Base-by-base conservation (phyloP, 805 yeast genomes). In the Ascoidea rubescens region DNA sequence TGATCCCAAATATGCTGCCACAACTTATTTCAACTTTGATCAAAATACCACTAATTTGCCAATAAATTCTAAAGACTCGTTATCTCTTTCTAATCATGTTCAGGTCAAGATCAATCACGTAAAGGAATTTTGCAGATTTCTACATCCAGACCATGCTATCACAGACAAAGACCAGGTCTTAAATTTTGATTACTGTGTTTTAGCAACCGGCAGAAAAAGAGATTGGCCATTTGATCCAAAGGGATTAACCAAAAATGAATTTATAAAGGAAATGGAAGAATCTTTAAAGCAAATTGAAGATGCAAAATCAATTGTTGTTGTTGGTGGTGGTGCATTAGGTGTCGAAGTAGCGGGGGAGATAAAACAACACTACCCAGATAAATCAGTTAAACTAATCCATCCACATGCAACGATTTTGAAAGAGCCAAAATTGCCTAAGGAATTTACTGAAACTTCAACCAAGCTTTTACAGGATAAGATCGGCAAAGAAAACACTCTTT, bases 301-400 rank as follows among this genome's bases (percentile, higher is more conserved):
- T 3, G 67, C 72, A 14, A 60, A 71, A 7, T 64, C 59, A 5
- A 66, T 77, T n/a, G 69, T 74, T 5, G 63, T 72, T 8, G 69
- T 75, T 51, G 81, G 81, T 6, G 79, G 73, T 14, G 81, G 81
- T 21, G 75, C 79, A 1, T 61, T 74, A 28, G 80, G 80, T 2
- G 69, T 74, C 47, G 80, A 77, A 58, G 62, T 72, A 31, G 75
- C 78, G 1, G 77, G 72, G 33, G 80, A 77, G 52, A 62, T 77
- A 49, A 72, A 67, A 49, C 65, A 60, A 48, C 57, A 60, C 17
- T 72, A 62, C 55, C 68, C 70, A 1, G 65, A 65, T 5, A 71
- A 72, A 54, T 59, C 58, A 8, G 70, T 75, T 8, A 62, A 54
- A 5, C 58, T 72, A 52, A 61, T 72, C 6, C 77, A 72, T 56